These are phyloP conservation scores for Phytophthora pistaciae DNA, from an alignment of 352 stramenopile genomes.

Conservation along the genomic window DNA sequence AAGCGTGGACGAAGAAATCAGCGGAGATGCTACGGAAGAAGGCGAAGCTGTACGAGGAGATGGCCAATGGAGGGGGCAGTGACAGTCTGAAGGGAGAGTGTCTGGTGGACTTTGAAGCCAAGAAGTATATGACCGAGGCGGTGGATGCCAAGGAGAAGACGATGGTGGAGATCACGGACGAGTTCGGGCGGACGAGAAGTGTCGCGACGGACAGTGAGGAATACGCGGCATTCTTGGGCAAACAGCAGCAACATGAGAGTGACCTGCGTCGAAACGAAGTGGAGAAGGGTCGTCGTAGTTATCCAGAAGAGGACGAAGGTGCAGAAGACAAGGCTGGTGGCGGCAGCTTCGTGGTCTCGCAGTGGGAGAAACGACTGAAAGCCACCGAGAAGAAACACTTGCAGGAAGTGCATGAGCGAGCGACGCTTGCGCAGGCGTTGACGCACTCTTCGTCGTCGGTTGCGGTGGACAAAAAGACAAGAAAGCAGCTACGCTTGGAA, in stretches of 20 bases:
- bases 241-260: conserved; percentile 15
- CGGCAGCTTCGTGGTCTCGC: conserved; percentile 80
- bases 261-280: background rate
- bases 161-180: conserved; percentile 60
- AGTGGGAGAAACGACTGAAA: conserved; percentile 85
- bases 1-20: conserved; percentile 66
- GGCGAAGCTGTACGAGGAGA: conserved; percentile 79
- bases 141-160: conserved; percentile 2
- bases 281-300: background rate
- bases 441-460: conserved; percentile 19
- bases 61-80: conserved; percentile 44
- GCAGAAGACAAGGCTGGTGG: conserved; percentile 13
- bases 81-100: conserved; percentile 49
- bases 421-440: conserved; percentile 54
- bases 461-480: conserved; percentile 48
- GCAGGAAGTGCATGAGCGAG: conserved; percentile 68
- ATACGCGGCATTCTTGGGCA: conserved; percentile 35
- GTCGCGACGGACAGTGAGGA: conserved; percentile 52
- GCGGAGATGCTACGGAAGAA: conserved; percentile 73
- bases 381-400: conserved; percentile 68
- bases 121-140: conserved; percentile 27
- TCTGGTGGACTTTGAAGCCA: conserved; percentile 79
- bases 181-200: conserved; percentile 53
- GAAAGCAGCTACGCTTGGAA: conserved; percentile 74
- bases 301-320: conserved; percentile 6